Percentiles rank a stretch among this genome's conserved stretches.
These are phyloP conservation scores for Ceratobasidium sp. DNA, from an alignment of 1,284 basidiomycete species.

Conservation along the genomic window DNA sequence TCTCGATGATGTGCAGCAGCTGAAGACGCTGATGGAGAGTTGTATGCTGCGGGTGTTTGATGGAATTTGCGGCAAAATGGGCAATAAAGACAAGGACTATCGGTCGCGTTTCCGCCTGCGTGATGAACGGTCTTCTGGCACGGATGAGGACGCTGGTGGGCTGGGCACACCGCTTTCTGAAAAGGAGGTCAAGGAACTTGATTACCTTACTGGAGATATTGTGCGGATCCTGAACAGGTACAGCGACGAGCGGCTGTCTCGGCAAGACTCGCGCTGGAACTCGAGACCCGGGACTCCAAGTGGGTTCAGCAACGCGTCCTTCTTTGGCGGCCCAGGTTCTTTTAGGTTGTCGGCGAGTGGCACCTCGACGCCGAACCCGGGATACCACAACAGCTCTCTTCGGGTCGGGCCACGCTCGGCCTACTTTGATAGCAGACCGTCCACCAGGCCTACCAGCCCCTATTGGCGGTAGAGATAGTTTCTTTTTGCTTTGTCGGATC, in stretches of 20 bases:
- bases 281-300: conserved; percentile 73
- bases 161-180: conserved; percentile 61
- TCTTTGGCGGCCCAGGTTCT: conserved; percentile 18
- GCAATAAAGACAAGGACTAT: conserved; percentile 50
- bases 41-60: conserved; percentile 94
- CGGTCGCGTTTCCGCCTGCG: conserved; percentile 9
- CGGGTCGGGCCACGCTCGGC: conserved; percentile 9
- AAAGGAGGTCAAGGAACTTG: conserved; percentile 76
- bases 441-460: conserved; percentile 27
- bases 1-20: conserved; percentile 83
- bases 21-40: conserved; percentile 83
- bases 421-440: conserved; percentile 32
- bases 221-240: conserved; percentile 74
- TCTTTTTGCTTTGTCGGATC: background rate
- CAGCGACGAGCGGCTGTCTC: conserved; percentile 68
- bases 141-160: conserved; percentile 52
- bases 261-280: conserved; percentile 62
- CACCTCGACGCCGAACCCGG: conserved; percentile 26
- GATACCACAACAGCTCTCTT: background rate
- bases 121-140: conserved; percentile 20
- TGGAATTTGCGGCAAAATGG: conserved; percentile 64
- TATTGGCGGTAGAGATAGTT: conserved; percentile 3
- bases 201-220: conserved; percentile 73
- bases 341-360: conserved; percentile 27
- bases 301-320: conserved; percentile 9